Percentiles rank a stretch among this genome's conserved stretches.
Evolutionary conservation across 2,329 filamentous ascomycete species (phyloP).

Genomic region (Orbilia javanica): DNA sequence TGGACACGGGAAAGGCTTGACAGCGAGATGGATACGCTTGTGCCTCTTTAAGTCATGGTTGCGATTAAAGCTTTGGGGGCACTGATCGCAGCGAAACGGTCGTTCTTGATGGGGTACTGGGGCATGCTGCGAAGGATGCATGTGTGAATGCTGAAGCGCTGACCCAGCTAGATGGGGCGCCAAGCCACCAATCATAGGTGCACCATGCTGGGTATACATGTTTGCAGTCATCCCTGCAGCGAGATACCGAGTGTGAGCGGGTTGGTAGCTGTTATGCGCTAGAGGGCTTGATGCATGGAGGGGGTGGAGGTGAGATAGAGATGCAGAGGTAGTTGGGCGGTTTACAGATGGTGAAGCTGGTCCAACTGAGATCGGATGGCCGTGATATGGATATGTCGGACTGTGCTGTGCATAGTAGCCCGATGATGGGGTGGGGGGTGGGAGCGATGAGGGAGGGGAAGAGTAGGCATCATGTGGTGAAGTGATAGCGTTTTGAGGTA

Average conservation of each 20-base stretch:
- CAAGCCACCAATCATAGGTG: constrained; percentile 57
- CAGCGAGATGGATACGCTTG: constrained; percentile 91
- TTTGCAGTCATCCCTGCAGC: constrained; percentile 38
- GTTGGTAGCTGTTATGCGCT: constrained; percentile 34
- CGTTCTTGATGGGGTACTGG: constrained; percentile 75
- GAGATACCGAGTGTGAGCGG: constrained; percentile 44
- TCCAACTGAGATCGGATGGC: constrained; percentile 39
- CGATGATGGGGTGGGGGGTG: constrained; percentile 52
- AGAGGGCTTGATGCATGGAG: constrained; percentile 44
- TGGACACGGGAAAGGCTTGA: constrained; percentile 93
- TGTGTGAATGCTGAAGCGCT: constrained; percentile 38
- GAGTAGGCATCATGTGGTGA: constrained; percentile 55
- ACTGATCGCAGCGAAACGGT: constrained; percentile 94
- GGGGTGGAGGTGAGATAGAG: constrained; percentile 44
- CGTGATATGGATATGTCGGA: constrained; percentile 43
- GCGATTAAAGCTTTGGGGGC: constrained; percentile 91
- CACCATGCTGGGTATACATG: constrained; percentile 55
- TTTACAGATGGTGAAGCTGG: constrained; percentile 37
- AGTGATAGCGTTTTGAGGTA: constrained; percentile 29
- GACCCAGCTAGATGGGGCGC: constrained; percentile 41
- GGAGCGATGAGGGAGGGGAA: constrained; percentile 48
- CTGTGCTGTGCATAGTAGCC: constrained; percentile 52
- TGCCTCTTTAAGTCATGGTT: constrained; percentile 97
- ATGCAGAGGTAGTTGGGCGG: constrained; percentile 19
- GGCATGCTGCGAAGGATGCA: constrained; percentile 64